Conservation (phyloP, 805 yeast species). For the Wickerhamomyces alni region DNA sequence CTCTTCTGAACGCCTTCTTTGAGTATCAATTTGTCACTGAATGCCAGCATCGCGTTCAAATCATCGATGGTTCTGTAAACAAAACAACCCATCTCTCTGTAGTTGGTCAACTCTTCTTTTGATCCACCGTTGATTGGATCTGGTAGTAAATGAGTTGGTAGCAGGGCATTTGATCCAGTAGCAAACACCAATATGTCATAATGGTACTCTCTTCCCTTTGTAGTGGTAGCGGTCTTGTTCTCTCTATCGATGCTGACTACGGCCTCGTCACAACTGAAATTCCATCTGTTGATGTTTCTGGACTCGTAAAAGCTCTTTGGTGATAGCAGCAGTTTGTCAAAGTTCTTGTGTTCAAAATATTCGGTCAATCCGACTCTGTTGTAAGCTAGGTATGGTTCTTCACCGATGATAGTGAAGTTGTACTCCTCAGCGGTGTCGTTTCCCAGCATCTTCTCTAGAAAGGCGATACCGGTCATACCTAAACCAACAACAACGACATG, state of each 20-base stretch:
- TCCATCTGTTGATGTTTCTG: constrained; percentile 20
- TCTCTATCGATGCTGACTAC: constrained; percentile 16
- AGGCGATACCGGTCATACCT: constrained; percentile 32
- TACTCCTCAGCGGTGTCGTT: constrained; percentile 25
- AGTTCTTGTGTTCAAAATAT: constrained; percentile 23
- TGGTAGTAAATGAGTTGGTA: constrained; percentile 23
- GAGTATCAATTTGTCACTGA: constrained; percentile 10
- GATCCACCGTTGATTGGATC: constrained; percentile 8
- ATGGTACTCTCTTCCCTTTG: constrained; percentile 8
- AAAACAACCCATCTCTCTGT: constrained; percentile 26
- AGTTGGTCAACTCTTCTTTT: constrained; percentile 8
- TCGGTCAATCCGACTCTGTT: constrained; percentile 32
- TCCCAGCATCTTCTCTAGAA: constrained; percentile 27
- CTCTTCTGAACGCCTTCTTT: constrained; percentile 9
- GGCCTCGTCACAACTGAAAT: constrained; percentile 19
- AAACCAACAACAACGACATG: constrained; percentile 29
- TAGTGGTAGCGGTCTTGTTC: constrained; percentile 11
- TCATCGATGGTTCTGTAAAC: constrained; percentile 31
- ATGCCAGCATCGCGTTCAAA: constrained; percentile 24
- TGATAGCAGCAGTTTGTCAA: constrained; percentile 22
- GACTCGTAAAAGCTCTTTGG: constrained; percentile 22
- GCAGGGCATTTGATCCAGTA: constrained; percentile 28
- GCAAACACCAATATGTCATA: constrained; percentile 27
- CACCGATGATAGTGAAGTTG: constrained; percentile 26
- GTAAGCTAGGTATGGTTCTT: constrained; percentile 31